These are phyloP conservation scores for Jaenimonas drosophilae DNA, from an alignment of 208 protist species.

Conservation along the genomic window DNA sequence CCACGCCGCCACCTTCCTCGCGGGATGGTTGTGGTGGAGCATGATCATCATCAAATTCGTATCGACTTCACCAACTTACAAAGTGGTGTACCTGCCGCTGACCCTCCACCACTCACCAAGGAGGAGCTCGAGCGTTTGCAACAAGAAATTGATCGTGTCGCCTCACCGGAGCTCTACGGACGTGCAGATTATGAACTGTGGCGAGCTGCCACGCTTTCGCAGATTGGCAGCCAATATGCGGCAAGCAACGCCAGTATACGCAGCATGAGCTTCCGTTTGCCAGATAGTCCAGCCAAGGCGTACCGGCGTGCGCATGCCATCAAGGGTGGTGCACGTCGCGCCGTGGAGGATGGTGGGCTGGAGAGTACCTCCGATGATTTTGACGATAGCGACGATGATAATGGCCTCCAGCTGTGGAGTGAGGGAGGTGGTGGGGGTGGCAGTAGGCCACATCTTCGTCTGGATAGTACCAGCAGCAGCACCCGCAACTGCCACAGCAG, in stretches of 20 bases:
- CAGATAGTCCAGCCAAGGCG: too few species aligned
- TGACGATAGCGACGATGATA: conserved; percentile 7
- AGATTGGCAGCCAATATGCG: too few species aligned
- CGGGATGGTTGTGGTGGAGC: conserved; percentile 11
- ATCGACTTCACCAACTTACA: conserved; percentile 19
- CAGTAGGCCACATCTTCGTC: too few species aligned
- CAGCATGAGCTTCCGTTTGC: background rate
- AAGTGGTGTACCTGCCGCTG: conserved; percentile 24
- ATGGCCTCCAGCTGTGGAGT: background rate
- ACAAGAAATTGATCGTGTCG: conserved; percentile 22
- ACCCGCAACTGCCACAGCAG: background rate
- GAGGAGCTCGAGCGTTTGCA: conserved; percentile 21
- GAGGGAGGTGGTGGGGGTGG: too few species aligned
- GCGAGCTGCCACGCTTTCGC: too few species aligned
- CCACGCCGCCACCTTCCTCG: conserved; percentile 21
- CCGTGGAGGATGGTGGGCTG: conserved; percentile 3
- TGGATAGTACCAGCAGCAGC: background rate
- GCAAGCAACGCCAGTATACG: background rate
- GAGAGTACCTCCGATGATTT: conserved; percentile 32
- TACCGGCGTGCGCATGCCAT: too few species aligned
- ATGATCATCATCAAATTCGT: conserved; percentile 16
- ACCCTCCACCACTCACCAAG: conserved; percentile 21
- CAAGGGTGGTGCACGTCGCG: background rate
- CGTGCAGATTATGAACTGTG: conserved; percentile 21
- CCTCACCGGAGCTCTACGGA: conserved; percentile 34